Base-by-base conservation (phyloP, 495 filamentous ascomycete genomes). In the Gamarada debralockiae region DNA sequence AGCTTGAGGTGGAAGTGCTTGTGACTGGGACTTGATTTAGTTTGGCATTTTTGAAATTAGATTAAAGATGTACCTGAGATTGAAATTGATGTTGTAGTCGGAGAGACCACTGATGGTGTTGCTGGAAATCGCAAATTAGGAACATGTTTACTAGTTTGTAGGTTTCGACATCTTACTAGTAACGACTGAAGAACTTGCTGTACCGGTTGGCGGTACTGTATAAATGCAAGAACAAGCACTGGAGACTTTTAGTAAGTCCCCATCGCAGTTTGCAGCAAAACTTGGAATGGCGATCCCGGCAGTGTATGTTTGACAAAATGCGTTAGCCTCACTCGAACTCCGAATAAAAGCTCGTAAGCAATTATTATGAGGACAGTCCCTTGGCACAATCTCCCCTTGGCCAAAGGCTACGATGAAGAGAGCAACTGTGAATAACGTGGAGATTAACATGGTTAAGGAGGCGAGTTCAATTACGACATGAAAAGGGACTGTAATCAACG, bases 171-270 rank as follows among this genome's bases (percentile, higher is more conserved):
- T 34, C 31, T 34, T 34, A 34, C 31, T 34, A 34, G 31, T 34
- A 34, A n/a, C 31, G 3, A 21, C n/a, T 37, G 52, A n/a, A 15
- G 52, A 29, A 20, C 39, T 48, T 6, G 43, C 21, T 18, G n/a
- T n/a, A n/a, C n/a, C n/a, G n/a, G 52, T n/a, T 17, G 37, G 37
- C 22, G 46, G 20, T 23, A 33, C 37, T 20, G 46, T 43, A 15
- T 50, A 40, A 23, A 50, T 34, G 25, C 46, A 50, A 21, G 27
- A 37, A 29, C 53, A 56, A 43, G 53, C 34, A 48, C 51, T 54
- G 20, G 34, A 21, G 15, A 54, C 31, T 21, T 15, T 31, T 12
- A 17, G 5, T 25, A 23, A 14, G 18, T 17, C 9, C 23, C 31
- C 51, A 9, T 48, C 23, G 31, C 51, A 54, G 20, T 54, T 47